phyloP scores from a whole-genome alignment of 2,329 filamentous ascomycete species.

The Trichothecium roseum region DNA sequence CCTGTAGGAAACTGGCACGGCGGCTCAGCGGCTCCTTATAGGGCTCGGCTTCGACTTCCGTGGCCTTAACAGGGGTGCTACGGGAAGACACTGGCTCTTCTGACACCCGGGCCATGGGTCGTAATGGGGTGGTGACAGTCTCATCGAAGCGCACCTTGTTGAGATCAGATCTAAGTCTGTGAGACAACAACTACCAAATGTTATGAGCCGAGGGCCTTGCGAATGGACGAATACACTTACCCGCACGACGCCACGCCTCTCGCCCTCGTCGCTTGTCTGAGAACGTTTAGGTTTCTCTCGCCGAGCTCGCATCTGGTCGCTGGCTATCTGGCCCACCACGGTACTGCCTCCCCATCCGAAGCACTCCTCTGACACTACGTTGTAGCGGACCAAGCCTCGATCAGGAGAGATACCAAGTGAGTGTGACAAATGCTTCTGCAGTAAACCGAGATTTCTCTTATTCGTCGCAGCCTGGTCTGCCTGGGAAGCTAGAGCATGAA shows the following conservation, averaged over 20 bases:
- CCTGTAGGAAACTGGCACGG: no score
- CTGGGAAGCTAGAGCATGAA: constrained; percentile 59
- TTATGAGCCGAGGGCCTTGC: no score
- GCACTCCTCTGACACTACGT: constrained; percentile 59
- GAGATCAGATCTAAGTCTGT: no score
- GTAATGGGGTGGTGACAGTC: no score
- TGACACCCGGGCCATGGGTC: no score
- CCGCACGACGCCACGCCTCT: background rate
- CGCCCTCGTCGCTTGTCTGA: constrained; percentile 16
- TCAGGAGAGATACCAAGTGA: constrained; percentile 54
- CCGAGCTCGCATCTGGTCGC: background rate
- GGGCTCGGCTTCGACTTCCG: no score
- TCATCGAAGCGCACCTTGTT: no score
- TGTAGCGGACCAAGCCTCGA: constrained; percentile 65
- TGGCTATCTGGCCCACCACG: constrained; percentile 54
- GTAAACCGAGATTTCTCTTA: constrained; percentile 66
- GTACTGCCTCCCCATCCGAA: constrained; percentile 63
- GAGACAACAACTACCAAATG: no score
- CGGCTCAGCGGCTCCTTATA: no score
- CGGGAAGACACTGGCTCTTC: no score
- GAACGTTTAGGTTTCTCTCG: constrained; percentile 22
- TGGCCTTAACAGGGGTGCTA: no score
- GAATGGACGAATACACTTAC: no score
- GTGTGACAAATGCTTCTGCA: constrained; percentile 67
- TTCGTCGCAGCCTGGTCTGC: constrained; percentile 61